Conservation (phyloP, 192 early-diverging fungal genomes). For the Podila epicladia region DNA sequence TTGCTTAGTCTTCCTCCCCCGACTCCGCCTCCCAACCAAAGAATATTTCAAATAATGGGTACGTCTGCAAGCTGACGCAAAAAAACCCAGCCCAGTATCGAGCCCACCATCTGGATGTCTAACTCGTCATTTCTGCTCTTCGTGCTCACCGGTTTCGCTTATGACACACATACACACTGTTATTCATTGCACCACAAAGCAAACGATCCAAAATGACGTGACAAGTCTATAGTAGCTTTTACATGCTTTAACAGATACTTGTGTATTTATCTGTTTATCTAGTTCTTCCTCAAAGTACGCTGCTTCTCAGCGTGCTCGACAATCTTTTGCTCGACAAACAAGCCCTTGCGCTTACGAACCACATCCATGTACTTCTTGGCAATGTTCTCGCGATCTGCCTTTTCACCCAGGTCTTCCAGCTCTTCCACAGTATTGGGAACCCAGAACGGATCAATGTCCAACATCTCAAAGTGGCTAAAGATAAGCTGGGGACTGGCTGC, state of each 20-base stretch:
- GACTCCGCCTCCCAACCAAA: too few relatives aligned
- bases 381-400: slow-evolving; percentile 95
- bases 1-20: too few relatives aligned
- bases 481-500: slow-evolving; percentile 95
- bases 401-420: slow-evolving; percentile 97
- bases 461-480: slow-evolving; percentile 92
- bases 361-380: slow-evolving; percentile 97
- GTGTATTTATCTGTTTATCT: slow-evolving; percentile 2
- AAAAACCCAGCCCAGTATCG: too few relatives aligned
- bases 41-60: too few relatives aligned
- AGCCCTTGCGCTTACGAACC: slow-evolving; percentile 93
- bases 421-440: slow-evolving; percentile 97
- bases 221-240: not conserved
- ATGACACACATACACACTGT: too few relatives aligned
- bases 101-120: too few relatives aligned
- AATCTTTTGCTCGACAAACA: slow-evolving; percentile 94
- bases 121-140: too few relatives aligned
- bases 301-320: slow-evolving; percentile 91
- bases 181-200: too few relatives aligned
- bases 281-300: slow-evolving; percentile 79
- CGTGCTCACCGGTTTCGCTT: too few relatives aligned
- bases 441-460: slow-evolving; percentile 98
- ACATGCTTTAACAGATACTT: not conserved
- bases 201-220: not conserved
- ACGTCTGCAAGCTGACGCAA: too few relatives aligned